Evolutionary conservation across 2,329 filamentous ascomycete genomes (phyloP).

Genomic region (Tolypocladium ovalisporum): DNA sequence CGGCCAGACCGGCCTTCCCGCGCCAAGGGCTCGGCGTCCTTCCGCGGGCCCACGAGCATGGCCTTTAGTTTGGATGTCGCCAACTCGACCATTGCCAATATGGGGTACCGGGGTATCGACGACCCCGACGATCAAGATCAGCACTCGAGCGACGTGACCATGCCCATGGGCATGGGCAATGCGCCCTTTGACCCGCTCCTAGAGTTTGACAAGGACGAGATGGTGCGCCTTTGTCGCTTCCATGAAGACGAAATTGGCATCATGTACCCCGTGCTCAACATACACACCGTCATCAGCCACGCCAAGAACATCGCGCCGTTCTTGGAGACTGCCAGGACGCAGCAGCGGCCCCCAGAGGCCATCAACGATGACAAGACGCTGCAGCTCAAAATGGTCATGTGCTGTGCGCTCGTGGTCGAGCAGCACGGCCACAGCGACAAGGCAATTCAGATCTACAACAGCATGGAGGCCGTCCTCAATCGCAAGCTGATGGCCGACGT

Average conservation of each 20-base stretch:
- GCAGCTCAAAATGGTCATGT: slow-evolving; percentile 74
- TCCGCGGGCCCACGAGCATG: slow-evolving; percentile 76
- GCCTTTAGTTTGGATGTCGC: slow-evolving; percentile 80
- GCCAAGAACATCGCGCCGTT: slow-evolving; percentile 60
- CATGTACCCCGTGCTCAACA: slow-evolving; percentile 81
- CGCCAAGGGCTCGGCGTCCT: slow-evolving; percentile 47
- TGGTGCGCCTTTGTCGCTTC: slow-evolving; percentile 63
- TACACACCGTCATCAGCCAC: slow-evolving; percentile 60
- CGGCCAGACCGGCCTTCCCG: slow-evolving; percentile 32
- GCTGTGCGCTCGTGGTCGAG: slow-evolving; percentile 66
- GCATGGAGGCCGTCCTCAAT: slow-evolving; percentile 62
- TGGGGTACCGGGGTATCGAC: slow-evolving; percentile 65
- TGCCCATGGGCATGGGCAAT: slow-evolving; percentile 21
- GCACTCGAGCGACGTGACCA: slow-evolving; percentile 7
- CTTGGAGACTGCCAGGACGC: slow-evolving; percentile 43
- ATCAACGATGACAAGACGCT: slow-evolving; percentile 47
- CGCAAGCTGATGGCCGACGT: slow-evolving; percentile 47
- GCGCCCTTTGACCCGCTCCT: slow-evolving; percentile 61
- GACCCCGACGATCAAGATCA: slow-evolving; percentile 50
- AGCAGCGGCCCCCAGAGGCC: slow-evolving; percentile 21
- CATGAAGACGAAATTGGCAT: slow-evolving; percentile 86
- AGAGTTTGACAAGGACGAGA: slow-evolving; percentile 67
- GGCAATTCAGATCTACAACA: slow-evolving; percentile 63
- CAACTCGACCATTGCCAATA: slow-evolving; percentile 75
- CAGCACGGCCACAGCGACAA: slow-evolving; percentile 68